Percentiles rank a stretch among this genome's conserved stretches.
Conservation (phyloP, 345 rosid genomes). For the Pistacia atlantica region DNA sequence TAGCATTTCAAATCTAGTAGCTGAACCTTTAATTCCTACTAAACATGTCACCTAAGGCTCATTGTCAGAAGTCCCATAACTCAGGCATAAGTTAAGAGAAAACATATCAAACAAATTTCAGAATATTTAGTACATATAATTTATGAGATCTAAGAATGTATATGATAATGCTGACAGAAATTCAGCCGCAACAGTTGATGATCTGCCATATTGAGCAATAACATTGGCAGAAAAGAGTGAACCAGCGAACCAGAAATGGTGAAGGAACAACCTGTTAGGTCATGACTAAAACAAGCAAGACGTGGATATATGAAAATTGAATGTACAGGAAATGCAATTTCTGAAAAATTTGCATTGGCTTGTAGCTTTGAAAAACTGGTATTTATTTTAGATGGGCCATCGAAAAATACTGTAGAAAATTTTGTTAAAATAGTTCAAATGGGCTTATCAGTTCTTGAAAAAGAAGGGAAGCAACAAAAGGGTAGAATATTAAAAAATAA, state of each 20-base stretch:
- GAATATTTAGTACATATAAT: background rate
- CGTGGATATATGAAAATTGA: background rate
- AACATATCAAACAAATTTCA: background rate
- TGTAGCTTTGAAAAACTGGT: background rate
- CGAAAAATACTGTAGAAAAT: background rate
- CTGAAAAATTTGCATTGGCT: background rate
- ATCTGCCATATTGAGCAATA: background rate
- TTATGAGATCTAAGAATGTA: background rate
- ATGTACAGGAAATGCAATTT: background rate
- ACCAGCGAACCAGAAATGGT: background rate
- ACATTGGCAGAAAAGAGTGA: slow-evolving; percentile 3
- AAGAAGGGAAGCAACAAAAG: background rate
- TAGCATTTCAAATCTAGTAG: background rate
- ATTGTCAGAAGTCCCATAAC: background rate
- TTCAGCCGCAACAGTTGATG: background rate
- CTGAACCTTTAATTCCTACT: background rate
- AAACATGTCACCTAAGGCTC: background rate
- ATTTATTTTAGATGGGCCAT: background rate
- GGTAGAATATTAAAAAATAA: background rate
- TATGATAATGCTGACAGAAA: background rate
- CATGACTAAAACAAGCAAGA: slow-evolving; percentile 1
- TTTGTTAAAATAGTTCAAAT: background rate
- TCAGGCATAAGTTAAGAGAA: background rate
- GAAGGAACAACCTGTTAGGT: background rate
- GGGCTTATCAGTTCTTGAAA: background rate